Percentiles rank a stretch among this genome's conserved stretches.
Evolutionary conservation across 495 filamentous ascomycete species (phyloP).

Genomic region (Echria macrotheca): DNA sequence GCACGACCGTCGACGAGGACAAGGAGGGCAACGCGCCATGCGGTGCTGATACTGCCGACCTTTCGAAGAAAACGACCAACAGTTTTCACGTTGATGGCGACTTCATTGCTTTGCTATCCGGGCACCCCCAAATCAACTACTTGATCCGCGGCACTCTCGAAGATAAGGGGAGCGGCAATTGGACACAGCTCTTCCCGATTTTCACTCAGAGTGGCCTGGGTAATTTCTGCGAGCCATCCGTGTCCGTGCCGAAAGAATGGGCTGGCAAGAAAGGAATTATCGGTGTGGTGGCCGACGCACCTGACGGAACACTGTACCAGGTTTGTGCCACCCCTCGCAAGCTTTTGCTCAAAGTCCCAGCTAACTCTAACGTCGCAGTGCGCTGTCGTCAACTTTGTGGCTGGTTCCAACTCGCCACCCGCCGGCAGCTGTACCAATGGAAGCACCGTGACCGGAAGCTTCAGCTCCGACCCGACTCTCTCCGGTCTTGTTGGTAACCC

Average conservation of each 20-base stretch:
- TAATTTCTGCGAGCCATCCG: conserved; percentile 35
- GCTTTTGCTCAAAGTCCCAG: not conserved
- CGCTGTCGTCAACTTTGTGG: conserved; percentile 45
- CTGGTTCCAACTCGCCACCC: conserved; percentile 25
- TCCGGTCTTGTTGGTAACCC: conserved; percentile 22
- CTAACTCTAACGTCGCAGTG: conserved; percentile 31
- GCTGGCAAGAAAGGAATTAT: conserved; percentile 47
- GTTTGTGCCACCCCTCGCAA: conserved; percentile 22
- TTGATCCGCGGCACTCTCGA: conserved; percentile 48
- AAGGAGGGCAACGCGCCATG: conserved; percentile 38
- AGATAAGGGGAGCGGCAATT: conserved; percentile 36
- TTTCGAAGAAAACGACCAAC: conserved; percentile 29
- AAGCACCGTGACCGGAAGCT: conserved; percentile 31
- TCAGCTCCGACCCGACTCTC: conserved; percentile 30
- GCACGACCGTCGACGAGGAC: conserved; percentile 32
- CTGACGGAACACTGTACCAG: conserved; percentile 48
- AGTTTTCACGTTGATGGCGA: conserved; percentile 51
- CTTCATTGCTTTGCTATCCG: conserved; percentile 31
- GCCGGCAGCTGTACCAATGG: conserved; percentile 37
- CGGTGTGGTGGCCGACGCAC: conserved; percentile 34
- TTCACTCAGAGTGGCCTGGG: conserved; percentile 42
- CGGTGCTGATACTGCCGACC: conserved; percentile 39
- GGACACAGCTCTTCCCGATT: conserved; percentile 43
- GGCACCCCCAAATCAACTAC: conserved; percentile 43
- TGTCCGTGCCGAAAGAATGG: conserved; percentile 37